Evolutionary conservation across 2,329 filamentous ascomycete genomes (phyloP), one percentile per base, ranked within the genome.

Genomic region (Aspergillus thermomutatus): DNA sequence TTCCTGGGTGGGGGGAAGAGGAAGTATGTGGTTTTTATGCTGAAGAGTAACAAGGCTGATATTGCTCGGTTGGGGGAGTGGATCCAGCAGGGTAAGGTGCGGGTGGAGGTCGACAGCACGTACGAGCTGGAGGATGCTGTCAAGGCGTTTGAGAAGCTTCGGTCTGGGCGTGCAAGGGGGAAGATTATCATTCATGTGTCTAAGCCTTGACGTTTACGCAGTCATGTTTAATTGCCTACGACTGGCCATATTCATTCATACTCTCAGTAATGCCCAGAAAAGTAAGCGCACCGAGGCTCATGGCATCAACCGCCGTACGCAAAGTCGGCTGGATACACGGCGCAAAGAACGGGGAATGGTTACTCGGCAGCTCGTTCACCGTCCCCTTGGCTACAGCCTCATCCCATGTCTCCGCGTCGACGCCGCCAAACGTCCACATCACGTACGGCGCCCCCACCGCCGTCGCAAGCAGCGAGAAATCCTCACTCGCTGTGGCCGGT

Each of bases 1-100:
- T 77, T 80, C 10, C 57, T 85, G 10, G 82, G 82, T 1, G 83
- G 82, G 11, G 81, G 82, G 17, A 69, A 69, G 60, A 67, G 74
- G 54, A 69, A 66, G 50, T 75, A 70, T 58, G 60, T 68, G n/a
- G 60, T 75, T 10, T 58, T 76, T 9, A 60, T 68, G 26, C 64
- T 72, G 45, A 63, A 76, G 57, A 72, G 73, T 43, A 74, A 73
- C 2, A 67, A 70, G 3, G 76, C 79, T 9, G 74, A 84, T 45
- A 68, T 86, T 45, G 74, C 63, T 25, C 70, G 79, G 64, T 69
- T 89, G 53, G 84, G 71, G 0, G 65, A 75, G 52, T 84, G 81
- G 83, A 75, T 89, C 70, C 68, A 73, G 25, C 80, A 87, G 62
- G 84, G 83, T 1, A 87, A 83, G 66, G 61, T 89, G 27, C 82